Evolutionary conservation across 306 rosid genomes (phyloP).

Genomic region (Fragaria nilgerrensis): DNA sequence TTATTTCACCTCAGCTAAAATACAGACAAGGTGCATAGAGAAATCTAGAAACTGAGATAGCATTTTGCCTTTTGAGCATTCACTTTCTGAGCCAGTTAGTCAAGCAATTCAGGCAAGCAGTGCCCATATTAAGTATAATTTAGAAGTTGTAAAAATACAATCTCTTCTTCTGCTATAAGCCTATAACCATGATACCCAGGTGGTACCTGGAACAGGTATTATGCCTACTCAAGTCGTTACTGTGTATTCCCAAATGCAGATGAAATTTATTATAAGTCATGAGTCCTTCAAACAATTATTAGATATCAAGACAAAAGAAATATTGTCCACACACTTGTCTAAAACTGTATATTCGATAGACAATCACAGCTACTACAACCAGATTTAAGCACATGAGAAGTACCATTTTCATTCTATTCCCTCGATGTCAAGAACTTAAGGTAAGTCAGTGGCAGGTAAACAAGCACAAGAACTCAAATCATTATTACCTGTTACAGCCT

Average conservation of each 20-base stretch:
- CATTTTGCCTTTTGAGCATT: neutral
- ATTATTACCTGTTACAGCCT: constrained; percentile 74
- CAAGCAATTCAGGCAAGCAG: neutral
- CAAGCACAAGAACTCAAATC: constrained; percentile 14
- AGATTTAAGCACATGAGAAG: neutral
- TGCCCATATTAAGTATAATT: neutral
- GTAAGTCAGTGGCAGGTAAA: neutral
- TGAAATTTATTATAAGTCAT: neutral
- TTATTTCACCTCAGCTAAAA: neutral
- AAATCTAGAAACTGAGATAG: neutral
- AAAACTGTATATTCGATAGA: neutral
- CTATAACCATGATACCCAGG: neutral
- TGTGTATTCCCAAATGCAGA: neutral
- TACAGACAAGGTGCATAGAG: neutral
- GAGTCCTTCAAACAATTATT: neutral
- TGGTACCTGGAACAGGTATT: neutral
- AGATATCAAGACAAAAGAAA: neutral
- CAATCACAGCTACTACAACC: neutral
- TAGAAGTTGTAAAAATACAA: neutral
- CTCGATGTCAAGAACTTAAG: neutral
- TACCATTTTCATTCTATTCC: neutral
- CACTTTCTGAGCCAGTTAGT: neutral
- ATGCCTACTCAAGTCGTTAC: neutral
- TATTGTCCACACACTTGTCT: neutral
- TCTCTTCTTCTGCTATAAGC: neutral